Evolutionary conservation across 2,329 filamentous ascomycete species (phyloP), one percentile per base, ranked within the genome.

Genomic region (Fonsecaea monophora): DNA sequence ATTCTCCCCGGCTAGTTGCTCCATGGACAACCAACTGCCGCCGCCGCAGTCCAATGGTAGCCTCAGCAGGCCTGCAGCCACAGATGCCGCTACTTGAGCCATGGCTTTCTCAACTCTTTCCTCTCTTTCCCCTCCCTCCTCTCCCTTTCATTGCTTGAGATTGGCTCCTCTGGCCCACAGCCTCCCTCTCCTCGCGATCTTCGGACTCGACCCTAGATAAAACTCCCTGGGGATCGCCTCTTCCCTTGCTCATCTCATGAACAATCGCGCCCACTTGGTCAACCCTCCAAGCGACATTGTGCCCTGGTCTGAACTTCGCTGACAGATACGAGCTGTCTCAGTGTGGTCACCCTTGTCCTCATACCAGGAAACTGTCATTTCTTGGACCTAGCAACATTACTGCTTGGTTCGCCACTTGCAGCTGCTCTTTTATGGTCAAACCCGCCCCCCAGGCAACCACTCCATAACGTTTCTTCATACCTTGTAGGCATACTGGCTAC

Each of bases 171-270:
- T 42, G 15, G 40, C 40, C 15, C 56, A 32, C 56, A 42, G 56
- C 56, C 56, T 45, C 56, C 56, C 4, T 59, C 25, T 35, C 21
- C 38, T 48, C 56, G 38, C 56, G 38, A 59, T 48, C 57, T 12
- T 42, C 38, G 37, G 13, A 7, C 25, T 34, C 57, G 32, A 8
- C 15, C 57, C 57, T 60, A 32, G 38, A 34, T 34, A n/a, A 35
- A 35, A 48, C 13, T 50, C 57, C 57, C 48, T 50, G 30, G 30
- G 13, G 30, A 45, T 60, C 57, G 57, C 57, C 57, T 50, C 38
- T 30, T 8, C 57, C 38, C 40, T 45, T 38, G 18, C 32, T 30
- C 30, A 45, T 60, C 40, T 60, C 40, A 50, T 60, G 32, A 45
- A 15, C 57, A 50, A 37, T 32, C 42, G 38, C 50, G 45, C 32